Evolutionary conservation across 2,329 filamentous ascomycete species (phyloP).

Genomic region (Onygenales sp.): DNA sequence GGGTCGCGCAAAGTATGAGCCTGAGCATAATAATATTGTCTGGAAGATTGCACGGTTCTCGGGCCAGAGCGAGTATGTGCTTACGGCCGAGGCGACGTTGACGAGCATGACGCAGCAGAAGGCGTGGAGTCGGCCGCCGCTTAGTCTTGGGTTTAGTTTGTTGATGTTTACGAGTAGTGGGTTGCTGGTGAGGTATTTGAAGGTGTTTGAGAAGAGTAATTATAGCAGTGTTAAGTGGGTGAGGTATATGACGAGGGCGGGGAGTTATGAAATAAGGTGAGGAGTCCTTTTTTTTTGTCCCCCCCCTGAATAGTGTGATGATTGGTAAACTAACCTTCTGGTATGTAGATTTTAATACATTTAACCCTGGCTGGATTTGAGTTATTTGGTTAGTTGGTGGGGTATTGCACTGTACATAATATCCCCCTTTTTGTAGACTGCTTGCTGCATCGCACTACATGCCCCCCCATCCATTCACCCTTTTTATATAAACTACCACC

Average conservation of each 20-base stretch:
- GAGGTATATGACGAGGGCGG: slow-evolving; percentile 94
- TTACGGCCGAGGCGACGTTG: slow-evolving; percentile 85
- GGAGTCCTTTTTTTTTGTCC: slow-evolving; percentile 9
- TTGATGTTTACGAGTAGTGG: slow-evolving; percentile 98
- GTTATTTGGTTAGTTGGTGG: no score
- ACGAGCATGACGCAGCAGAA: slow-evolving; percentile 98
- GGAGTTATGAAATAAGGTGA: slow-evolving; percentile 92
- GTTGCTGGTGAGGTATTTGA: slow-evolving; percentile 83
- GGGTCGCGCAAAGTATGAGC: slow-evolving; percentile 97
- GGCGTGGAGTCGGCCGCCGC: slow-evolving; percentile 85
- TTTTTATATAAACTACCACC: no score
- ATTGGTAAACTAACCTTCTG: background rate
- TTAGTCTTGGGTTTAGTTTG: slow-evolving; percentile 85
- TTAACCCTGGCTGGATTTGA: background rate
- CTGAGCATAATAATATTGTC: slow-evolving; percentile 92
- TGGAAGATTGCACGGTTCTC: slow-evolving; percentile 99
- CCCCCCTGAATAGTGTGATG: background rate
- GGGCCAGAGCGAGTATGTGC: slow-evolving; percentile 91
- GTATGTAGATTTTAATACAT: background rate
- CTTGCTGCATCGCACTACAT: no score
- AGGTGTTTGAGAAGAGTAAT: slow-evolving; percentile 99
- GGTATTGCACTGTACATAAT: no score
- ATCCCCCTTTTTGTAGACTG: no score
- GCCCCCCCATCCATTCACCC: no score
- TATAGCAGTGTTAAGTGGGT: slow-evolving; percentile 99